A percentile compares a stretch with the other conserved stretches of the same genome.
Conservation (phyloP, 208 protist species). For the Leishmania martiniquensis region DNA sequence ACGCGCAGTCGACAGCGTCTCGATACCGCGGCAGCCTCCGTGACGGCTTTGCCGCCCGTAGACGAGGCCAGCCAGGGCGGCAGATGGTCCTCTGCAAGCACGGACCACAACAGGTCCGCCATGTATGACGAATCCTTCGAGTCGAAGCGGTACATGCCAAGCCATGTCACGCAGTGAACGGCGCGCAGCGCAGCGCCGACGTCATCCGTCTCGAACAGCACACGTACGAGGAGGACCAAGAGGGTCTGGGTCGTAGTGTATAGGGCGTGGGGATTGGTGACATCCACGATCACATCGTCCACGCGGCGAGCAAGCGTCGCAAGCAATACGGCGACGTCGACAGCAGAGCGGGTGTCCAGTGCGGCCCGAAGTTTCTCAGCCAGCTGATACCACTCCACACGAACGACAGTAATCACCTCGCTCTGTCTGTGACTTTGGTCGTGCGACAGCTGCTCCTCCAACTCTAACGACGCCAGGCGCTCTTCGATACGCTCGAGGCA, state of each 20-base stretch:
- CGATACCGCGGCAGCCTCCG: neutral
- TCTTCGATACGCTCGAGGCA: conserved; percentile 2
- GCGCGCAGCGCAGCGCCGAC: conserved; percentile 46
- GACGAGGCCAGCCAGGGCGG: conserved; percentile 9
- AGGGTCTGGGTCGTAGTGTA: conserved; percentile 3
- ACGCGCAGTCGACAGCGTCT: conserved; percentile 41
- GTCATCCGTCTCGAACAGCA: conserved; percentile 52
- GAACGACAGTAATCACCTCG: conserved; percentile 10
- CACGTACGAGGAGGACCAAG: conserved; percentile 37
- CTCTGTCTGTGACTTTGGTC: neutral
- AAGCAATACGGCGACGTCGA: conserved; percentile 43
- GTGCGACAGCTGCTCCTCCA: neutral
- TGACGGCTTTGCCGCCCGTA: neutral
- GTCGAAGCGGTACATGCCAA: conserved; percentile 80
- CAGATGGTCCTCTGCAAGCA: conserved; percentile 8
- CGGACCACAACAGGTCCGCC: conserved; percentile 17
- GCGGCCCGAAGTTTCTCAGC: conserved; percentile 15
- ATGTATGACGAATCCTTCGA: conserved; percentile 50
- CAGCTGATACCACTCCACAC: conserved; percentile 19
- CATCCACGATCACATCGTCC: conserved; percentile 39
- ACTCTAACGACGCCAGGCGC: neutral
- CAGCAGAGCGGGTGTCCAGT: conserved; percentile 39
- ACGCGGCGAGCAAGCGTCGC: conserved; percentile 41
- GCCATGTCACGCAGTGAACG: conserved; percentile 57
- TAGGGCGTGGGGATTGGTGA: conserved; percentile 18